Conservation (phyloP, 768 basidiomycete species). For the Fistulinella prunicolor region DNA sequence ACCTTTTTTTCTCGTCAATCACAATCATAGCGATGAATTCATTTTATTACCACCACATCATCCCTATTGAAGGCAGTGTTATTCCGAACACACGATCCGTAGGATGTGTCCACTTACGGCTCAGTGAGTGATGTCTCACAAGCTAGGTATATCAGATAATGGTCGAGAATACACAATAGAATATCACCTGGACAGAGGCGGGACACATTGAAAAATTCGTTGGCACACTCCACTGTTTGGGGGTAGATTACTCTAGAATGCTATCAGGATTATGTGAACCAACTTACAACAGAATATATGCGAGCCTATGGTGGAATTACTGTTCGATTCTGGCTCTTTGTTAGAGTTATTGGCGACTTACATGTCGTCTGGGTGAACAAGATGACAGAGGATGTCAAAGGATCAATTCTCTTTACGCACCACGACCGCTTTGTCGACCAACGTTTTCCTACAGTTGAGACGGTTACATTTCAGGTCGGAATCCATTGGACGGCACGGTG, state of each 20-base stretch:
- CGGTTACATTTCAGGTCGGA: conserved; percentile 75
- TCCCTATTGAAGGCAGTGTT: conserved; percentile 25
- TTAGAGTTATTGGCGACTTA: conserved; percentile 26
- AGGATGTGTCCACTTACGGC: conserved; percentile 49
- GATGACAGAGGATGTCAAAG: background rate
- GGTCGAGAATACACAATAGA: background rate
- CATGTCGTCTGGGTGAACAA: conserved; percentile 48
- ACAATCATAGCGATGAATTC: background rate
- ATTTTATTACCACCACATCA: conserved; percentile 54
- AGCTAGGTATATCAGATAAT: conserved; percentile 41
- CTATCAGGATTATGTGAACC: background rate
- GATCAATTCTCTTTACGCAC: conserved; percentile 42
- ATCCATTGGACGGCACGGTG: conserved; percentile 48
- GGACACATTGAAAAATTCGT: conserved; percentile 74
- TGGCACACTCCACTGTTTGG: conserved; percentile 73
- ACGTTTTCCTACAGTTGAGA: conserved; percentile 64
- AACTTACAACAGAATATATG: conserved; percentile 79
- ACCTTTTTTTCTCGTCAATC: conserved; percentile 43
- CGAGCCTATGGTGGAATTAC: conserved; percentile 50
- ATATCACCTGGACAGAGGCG: conserved; percentile 71
- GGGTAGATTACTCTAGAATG: background rate
- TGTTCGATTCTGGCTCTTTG: background rate
- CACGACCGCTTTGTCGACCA: conserved; percentile 81
- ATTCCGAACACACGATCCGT: background rate
- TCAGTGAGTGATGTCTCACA: conserved; percentile 80